Evolutionary conservation across 2,329 filamentous ascomycete species (phyloP).

Genomic region (Pyrenochaeta sp.): DNA sequence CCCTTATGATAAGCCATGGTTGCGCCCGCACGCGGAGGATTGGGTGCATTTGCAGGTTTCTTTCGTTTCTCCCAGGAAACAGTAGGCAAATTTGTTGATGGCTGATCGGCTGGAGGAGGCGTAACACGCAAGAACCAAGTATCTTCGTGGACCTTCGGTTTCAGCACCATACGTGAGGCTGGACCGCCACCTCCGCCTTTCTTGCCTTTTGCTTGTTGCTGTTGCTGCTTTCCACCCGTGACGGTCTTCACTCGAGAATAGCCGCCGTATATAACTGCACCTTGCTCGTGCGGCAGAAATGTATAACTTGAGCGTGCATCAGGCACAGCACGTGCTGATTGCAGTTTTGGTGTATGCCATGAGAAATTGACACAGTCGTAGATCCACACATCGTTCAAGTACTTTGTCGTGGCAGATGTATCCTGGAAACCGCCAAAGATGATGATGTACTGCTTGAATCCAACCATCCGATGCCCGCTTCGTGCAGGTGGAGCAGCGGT

Average conservation of each 20-base stretch:
- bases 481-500: constrained; percentile 82
- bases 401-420: constrained; percentile 92
- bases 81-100: constrained; percentile 69
- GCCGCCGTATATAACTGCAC: constrained; percentile 89
- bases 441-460: constrained; percentile 95
- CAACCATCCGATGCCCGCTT: constrained; percentile 94
- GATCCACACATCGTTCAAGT: constrained; percentile 91
- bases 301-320: constrained; percentile 92
- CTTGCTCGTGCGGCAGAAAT: constrained; percentile 86
- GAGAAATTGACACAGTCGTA: constrained; percentile 89
- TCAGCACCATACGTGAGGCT: constrained; percentile 74
- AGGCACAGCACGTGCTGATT: constrained; percentile 82
- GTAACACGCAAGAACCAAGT: constrained; percentile 90
- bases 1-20: constrained; percentile 97
- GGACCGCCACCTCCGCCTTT: constrained; percentile 62
- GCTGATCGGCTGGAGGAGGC: constrained; percentile 72
- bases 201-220: constrained; percentile 46
- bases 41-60: constrained; percentile 87
- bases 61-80: constrained; percentile 94
- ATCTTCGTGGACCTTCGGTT: constrained; percentile 91
- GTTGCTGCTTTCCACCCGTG: constrained; percentile 66
- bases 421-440: constrained; percentile 98
- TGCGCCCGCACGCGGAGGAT: constrained; percentile 81
- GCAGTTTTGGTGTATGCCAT: constrained; percentile 80
- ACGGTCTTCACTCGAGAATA: constrained; percentile 87